Percentiles rank a stretch among this genome's conserved stretches.
These are phyloP conservation scores for Naematelia encephala DNA, from an alignment of 768 basidiomycete species.

Conservation along the genomic window DNA sequence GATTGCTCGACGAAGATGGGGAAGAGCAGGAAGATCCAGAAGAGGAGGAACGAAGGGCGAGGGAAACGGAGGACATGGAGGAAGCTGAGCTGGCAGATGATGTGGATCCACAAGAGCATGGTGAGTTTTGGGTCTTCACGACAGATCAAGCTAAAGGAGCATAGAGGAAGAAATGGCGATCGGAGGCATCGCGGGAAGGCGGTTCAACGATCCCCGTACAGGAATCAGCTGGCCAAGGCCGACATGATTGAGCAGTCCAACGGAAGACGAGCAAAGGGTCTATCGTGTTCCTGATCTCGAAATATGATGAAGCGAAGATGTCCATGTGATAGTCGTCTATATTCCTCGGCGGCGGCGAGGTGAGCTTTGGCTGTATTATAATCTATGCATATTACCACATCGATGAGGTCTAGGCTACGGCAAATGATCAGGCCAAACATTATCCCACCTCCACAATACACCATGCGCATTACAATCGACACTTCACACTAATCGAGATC, in stretches of 20 bases:
- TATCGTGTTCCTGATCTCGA: too few relatives aligned
- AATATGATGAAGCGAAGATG: too few relatives aligned
- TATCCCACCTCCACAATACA: too few relatives aligned
- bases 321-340: too few relatives aligned
- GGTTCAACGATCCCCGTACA: not conserved
- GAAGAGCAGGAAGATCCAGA: conserved; percentile 33
- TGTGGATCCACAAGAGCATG: conserved; percentile 32
- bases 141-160: not conserved
- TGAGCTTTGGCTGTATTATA: not conserved
- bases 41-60: conserved; percentile 36
- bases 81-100: conserved; percentile 34
- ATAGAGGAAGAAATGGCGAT: not conserved
- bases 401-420: too few relatives aligned
- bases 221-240: conserved; percentile 15
- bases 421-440: too few relatives aligned
- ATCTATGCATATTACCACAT: not conserved
- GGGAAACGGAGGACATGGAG: conserved; percentile 40
- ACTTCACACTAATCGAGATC: conserved; percentile 27
- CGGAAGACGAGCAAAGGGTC: not conserved
- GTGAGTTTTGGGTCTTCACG: conserved; percentile 19
- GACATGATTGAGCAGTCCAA: not conserved
- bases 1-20: conserved; percentile 24
- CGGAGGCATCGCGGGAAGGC: not conserved
- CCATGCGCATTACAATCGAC: too few relatives aligned
- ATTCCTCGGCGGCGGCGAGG: not conserved